phyloP scores from a whole-genome alignment of 768 basidiomycete species.

The Lactifluus subvellereus region DNA sequence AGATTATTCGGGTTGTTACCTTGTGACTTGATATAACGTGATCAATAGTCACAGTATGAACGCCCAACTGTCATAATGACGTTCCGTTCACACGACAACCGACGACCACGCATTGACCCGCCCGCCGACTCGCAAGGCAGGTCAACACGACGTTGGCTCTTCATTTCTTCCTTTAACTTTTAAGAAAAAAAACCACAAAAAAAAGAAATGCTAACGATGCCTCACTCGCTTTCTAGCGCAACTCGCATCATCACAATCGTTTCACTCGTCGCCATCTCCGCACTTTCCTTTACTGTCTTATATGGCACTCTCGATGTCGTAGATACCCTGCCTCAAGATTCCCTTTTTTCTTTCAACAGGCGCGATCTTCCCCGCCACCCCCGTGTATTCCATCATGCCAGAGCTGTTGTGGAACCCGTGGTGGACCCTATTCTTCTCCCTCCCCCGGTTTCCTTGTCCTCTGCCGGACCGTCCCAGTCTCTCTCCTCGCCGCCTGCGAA shows the following conservation, averaged over 20 bases:
- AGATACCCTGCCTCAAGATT: conserved; percentile 5
- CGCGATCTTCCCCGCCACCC: neutral
- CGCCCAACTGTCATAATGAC: too few species aligned
- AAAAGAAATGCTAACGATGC: conserved; percentile 15
- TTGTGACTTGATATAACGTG: too few species aligned
- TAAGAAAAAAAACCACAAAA: too few species aligned
- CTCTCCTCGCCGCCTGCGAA: too few species aligned
- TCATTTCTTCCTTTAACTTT: too few species aligned
- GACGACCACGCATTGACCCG: too few species aligned
- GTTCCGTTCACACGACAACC: too few species aligned
- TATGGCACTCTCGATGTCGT: neutral
- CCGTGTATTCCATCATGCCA: conserved; percentile 4
- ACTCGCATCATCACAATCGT: conserved; percentile 21
- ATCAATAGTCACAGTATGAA: too few species aligned
- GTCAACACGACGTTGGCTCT: too few species aligned
- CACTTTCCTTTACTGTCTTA: conserved; percentile 8
- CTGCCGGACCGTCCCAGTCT: neutral
- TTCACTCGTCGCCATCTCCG: conserved; percentile 14
- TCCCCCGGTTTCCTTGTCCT: too few species aligned
- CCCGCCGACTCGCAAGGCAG: too few species aligned
- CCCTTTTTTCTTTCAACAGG: neutral
- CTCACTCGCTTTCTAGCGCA: neutral
- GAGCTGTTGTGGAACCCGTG: neutral
- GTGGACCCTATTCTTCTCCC: too few species aligned
- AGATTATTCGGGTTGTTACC: conserved; percentile 47